These are phyloP conservation scores for Amauroascus niger DNA, from an alignment of 2,329 filamentous ascomycete genomes.

Conservation along the genomic window DNA sequence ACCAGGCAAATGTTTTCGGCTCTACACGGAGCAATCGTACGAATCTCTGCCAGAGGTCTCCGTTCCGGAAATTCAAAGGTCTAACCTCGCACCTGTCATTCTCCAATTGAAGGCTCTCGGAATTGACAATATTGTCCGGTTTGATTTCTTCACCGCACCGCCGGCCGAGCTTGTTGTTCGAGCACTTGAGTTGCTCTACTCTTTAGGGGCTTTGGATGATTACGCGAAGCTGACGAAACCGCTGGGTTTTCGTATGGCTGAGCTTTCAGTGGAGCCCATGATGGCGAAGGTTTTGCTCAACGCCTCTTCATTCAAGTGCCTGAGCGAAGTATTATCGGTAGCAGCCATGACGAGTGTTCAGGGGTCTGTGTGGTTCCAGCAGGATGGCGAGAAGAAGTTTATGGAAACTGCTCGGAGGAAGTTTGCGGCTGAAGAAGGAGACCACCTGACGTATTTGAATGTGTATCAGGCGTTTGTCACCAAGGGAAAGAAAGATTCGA, in stretches of 20 bases:
- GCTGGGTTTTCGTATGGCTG: conserved; percentile 82
- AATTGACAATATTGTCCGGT: conserved; percentile 86
- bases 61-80: conserved; percentile 82
- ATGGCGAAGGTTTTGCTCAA: conserved; percentile 80
- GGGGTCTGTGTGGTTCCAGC: conserved; percentile 65
- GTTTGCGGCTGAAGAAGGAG: conserved; percentile 87
- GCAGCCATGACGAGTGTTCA: conserved; percentile 88
- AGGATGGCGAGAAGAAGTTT: conserved; percentile 63
- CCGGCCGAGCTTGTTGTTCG: conserved; percentile 76
- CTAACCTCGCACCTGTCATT: conserved; percentile 77
- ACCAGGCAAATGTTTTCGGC: conserved; percentile 84
- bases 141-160: conserved; percentile 78
- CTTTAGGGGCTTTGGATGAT: conserved; percentile 74
- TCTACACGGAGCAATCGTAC: conserved; percentile 74
- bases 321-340: conserved; percentile 80
- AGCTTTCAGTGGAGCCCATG: conserved; percentile 89
- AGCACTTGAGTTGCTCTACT: conserved; percentile 78
- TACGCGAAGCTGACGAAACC: conserved; percentile 86
- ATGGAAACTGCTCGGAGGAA: conserved; percentile 65
- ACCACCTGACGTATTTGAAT: conserved; percentile 85
- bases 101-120: conserved; percentile 90
- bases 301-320: conserved; percentile 63
- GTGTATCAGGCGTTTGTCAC: conserved; percentile 84
- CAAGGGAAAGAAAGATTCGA: conserved; percentile 68
- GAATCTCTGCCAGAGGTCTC: conserved; percentile 59